Conservation (phyloP, 73 alveolate genomes). For the Uronychia binucleata region DNA sequence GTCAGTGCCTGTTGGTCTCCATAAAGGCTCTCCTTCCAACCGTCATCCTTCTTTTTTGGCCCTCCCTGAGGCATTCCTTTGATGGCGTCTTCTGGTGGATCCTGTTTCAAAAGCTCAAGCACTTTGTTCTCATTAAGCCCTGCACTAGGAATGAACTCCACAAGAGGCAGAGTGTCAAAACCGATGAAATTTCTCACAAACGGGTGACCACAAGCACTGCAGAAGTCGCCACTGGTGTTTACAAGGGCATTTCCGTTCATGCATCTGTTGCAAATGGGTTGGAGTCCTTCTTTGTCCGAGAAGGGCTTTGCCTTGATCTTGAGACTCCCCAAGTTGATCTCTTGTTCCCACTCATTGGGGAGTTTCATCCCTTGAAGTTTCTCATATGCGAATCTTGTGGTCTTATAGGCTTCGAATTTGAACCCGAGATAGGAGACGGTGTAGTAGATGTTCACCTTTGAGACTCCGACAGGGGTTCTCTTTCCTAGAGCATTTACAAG, state of each 20-base stretch:
- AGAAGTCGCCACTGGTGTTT: conserved; percentile 84
- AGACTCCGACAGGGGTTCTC: conserved; percentile 57
- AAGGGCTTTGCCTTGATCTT: conserved; percentile 92
- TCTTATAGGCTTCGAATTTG: conserved; percentile 90
- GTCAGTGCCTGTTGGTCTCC: conserved; percentile 78
- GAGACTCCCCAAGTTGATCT: conserved; percentile 88
- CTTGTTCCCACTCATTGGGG: conserved; percentile 94
- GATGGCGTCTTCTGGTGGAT: conserved; percentile 65
- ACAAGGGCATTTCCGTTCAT: conserved; percentile 78
- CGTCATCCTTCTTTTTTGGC: conserved; percentile 51
- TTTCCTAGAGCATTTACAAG: conserved; percentile 75
- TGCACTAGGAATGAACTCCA: conserved; percentile 82
- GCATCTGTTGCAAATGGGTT: conserved; percentile 87
- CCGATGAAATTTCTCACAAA: conserved; percentile 91
- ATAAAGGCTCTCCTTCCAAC: conserved; percentile 67
- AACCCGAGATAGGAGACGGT: conserved; percentile 79
- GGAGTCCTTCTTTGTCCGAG: conserved; percentile 90
- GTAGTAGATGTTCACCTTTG: conserved; percentile 80
- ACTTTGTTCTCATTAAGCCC: conserved; percentile 72
- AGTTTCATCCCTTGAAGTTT: conserved; percentile 89
- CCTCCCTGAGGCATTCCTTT: conserved; percentile 52
- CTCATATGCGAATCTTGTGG: conserved; percentile 95
- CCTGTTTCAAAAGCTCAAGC: conserved; percentile 75
- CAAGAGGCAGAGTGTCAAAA: conserved; percentile 92
- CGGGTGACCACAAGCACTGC: conserved; percentile 90